A percentile compares a stretch with the other conserved stretches of the same genome.
Evolutionary conservation across 768 basidiomycete genomes (phyloP).

Genomic region (Terana coerulea): DNA sequence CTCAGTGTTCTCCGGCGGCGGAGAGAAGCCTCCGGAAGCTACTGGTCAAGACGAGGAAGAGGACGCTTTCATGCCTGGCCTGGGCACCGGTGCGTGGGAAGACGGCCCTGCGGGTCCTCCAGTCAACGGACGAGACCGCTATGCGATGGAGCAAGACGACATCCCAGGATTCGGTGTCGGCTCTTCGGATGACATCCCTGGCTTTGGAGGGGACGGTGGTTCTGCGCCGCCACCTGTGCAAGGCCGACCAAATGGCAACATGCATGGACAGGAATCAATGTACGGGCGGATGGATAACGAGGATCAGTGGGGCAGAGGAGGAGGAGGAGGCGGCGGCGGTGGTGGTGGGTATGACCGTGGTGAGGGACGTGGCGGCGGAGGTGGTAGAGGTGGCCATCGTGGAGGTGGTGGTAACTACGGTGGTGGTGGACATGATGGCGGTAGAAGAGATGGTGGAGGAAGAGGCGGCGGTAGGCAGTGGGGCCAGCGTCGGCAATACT

Average conservation of each 20-base stretch:
- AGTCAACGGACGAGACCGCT: constrained; percentile 33
- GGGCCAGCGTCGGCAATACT: no score
- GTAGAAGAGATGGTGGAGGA: constrained; percentile 8
- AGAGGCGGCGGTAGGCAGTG: constrained; percentile 7
- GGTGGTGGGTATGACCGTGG: constrained; percentile 31
- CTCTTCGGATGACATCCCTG: constrained; percentile 28
- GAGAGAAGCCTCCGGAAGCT: constrained; percentile 79
- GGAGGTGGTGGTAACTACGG: constrained; percentile 16
- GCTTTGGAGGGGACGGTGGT: constrained; percentile 27
- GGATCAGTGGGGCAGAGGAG: constrained; percentile 33
- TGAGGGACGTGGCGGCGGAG: constrained; percentile 28
- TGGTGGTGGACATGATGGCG: constrained; percentile 6
- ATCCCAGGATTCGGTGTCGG: constrained; percentile 58
- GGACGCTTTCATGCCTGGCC: constrained; percentile 71
- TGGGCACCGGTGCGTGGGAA: constrained; percentile 37
- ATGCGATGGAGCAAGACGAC: constrained; percentile 43
- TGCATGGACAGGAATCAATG: constrained; percentile 44
- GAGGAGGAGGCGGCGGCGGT: constrained; percentile 27
- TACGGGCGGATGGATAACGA: constrained; percentile 31
- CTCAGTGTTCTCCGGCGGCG: constrained; percentile 76
- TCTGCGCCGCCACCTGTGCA: constrained; percentile 20
- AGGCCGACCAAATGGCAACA: constrained; percentile 28
- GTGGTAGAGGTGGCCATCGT: constrained; percentile 12
- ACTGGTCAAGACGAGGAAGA: constrained; percentile 54
- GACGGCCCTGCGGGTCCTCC: constrained; percentile 16